Percentiles rank a stretch among this genome's conserved stretches.
Conservation (phyloP, 352 stramenopile genomes). For the Thalassiosira sp. region DNA sequence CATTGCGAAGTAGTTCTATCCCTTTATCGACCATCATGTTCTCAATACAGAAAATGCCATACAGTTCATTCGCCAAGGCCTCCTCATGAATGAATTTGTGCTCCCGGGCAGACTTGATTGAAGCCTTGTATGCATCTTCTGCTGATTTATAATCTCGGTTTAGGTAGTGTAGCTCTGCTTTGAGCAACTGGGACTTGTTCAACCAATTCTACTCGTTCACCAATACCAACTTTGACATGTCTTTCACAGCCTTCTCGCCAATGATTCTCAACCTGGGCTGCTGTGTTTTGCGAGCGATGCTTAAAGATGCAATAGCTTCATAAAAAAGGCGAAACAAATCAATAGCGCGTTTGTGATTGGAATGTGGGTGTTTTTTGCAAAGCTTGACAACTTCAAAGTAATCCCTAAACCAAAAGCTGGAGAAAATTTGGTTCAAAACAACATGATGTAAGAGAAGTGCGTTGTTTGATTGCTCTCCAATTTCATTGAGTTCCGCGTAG, state of each 20-base stretch:
- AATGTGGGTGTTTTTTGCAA: neutral
- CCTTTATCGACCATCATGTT: constrained; percentile 3
- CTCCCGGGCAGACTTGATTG: constrained; percentile 27
- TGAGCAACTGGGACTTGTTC: constrained; percentile 27
- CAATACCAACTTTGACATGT: neutral
- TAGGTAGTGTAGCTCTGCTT: constrained; percentile 31
- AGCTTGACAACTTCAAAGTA: neutral
- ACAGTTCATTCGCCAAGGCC: constrained; percentile 32
- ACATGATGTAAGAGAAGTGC: neutral
- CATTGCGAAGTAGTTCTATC: constrained; percentile 2
- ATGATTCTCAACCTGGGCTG: neutral
- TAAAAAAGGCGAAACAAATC: neutral
- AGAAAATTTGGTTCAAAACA: neutral
- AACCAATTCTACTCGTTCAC: constrained; percentile 18
- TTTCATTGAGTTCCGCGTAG: neutral
- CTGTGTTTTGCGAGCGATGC: neutral
- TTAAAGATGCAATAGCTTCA: constrained; percentile 9
- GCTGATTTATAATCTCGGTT: constrained; percentile 22
- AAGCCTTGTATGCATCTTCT: constrained; percentile 19
- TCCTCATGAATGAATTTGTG: constrained; percentile 38
- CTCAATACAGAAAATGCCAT: constrained; percentile 28
- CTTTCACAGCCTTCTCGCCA: neutral
- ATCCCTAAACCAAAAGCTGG: neutral
- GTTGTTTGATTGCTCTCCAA: constrained; percentile 1
- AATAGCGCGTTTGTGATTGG: neutral